These are phyloP conservation scores for Myxozyma udenii DNA, from an alignment of 805 yeast genomes.

Conservation along the genomic window DNA sequence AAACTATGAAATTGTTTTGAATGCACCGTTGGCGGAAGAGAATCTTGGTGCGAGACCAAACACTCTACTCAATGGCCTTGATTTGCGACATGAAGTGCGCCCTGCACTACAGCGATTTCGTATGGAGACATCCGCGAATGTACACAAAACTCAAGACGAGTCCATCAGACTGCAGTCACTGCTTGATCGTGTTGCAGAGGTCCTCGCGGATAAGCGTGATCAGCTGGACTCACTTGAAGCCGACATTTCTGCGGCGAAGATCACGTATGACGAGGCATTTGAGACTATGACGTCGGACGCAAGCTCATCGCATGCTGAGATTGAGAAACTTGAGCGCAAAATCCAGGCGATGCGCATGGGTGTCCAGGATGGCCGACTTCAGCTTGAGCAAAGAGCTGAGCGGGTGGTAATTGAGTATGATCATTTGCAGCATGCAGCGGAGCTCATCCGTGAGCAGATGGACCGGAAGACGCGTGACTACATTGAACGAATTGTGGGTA, in stretches of 20 bases:
- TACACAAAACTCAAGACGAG: slow-evolving; percentile 56
- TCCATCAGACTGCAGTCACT: slow-evolving; percentile 55
- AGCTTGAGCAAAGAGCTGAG: slow-evolving; percentile 50
- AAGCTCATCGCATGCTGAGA: slow-evolving; percentile 56
- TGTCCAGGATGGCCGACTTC: slow-evolving; percentile 50
- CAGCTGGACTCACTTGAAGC: slow-evolving; percentile 57
- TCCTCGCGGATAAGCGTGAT: slow-evolving; percentile 56
- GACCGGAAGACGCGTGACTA: slow-evolving; percentile 55
- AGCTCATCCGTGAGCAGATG: slow-evolving; percentile 48
- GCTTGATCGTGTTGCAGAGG: slow-evolving; percentile 55
- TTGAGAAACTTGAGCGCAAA: slow-evolving; percentile 61
- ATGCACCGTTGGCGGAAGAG: slow-evolving; percentile 43
- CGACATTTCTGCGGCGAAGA: slow-evolving; percentile 50
- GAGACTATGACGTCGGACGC: slow-evolving; percentile 54
- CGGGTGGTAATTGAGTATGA: slow-evolving; percentile 53
- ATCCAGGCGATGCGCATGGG: slow-evolving; percentile 49
- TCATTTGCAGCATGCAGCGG: slow-evolving; percentile 48
- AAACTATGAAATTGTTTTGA: slow-evolving; percentile 45
- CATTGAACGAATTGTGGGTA: slow-evolving; percentile 58
- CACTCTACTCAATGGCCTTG: slow-evolving; percentile 41
- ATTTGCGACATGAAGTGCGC: slow-evolving; percentile 41
- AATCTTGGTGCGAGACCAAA: slow-evolving; percentile 49
- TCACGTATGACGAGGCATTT: slow-evolving; percentile 54
- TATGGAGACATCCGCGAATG: slow-evolving; percentile 45
- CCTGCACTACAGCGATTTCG: slow-evolving; percentile 46